Evolutionary conservation across 805 yeast genomes (phyloP), one percentile per base, ranked within the genome.

Genomic region (Zygosaccharomyces bisporus): DNA sequence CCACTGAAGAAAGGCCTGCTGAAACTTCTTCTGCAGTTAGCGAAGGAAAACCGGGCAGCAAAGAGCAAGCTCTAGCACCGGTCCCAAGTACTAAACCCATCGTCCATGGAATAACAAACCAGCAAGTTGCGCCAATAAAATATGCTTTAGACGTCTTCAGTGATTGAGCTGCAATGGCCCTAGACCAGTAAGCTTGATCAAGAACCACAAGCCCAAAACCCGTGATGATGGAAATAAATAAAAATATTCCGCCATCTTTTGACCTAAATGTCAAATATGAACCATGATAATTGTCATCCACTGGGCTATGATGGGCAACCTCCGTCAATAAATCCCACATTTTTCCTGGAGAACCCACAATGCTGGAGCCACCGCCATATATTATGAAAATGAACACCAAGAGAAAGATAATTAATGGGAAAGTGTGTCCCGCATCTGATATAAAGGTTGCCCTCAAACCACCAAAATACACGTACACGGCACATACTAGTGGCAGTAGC

Each of bases 401-500:
- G 37, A 74, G 54, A 40, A 74, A 65, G 21, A 67, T 60, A 46
- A 69, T 63, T 34, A 74, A 60, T 43, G 74, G 67, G 36, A 73
- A 70, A 1, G 77, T 73, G 56, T 75, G 79, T 13, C 69, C 64
- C 56, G 75, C 76, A 55, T 76, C 80, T 10, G 80, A 70, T 31
- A 76, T 62, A 48, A 76, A 75, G 2, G 80, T 76, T 9, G 79
- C 75, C 50, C 74, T 71, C 23, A 76, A 57, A 6, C 80, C 81
- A 40, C 80, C 80, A 32, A 74, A 66, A 20, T 69, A 64, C 3
- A 78, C 76, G 53, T 76, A 76, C 13, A 75, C 56, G 41, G 74
- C 64, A 37, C 76, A 77, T n/a, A 75, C 75, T 23, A 74, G 51
- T 4, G 79, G 77, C 7, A 74, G 52, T 34, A 75, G 57, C 54